Conservation (phyloP, 148 eudicot genomes). For the Fagopyrum homotropicum region DNA sequence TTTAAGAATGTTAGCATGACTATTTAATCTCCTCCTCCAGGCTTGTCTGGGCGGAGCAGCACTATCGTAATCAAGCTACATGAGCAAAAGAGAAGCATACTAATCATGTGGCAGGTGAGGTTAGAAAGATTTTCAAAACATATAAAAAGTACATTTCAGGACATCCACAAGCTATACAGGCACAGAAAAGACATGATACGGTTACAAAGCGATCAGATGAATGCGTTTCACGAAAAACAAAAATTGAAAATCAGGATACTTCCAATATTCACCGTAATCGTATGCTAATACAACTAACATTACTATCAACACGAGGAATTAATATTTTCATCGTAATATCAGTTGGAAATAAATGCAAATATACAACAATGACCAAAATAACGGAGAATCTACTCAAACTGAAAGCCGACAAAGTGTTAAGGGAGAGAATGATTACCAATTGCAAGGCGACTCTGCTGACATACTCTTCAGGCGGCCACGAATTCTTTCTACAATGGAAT, state of each 20-base stretch:
- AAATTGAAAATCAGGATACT: background rate
- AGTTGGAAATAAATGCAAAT: background rate
- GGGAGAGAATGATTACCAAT: constrained; percentile 39
- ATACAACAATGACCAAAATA: background rate
- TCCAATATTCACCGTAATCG: background rate
- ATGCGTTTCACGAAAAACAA: background rate
- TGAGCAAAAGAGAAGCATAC: constrained; percentile 2
- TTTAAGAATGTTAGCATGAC: constrained; percentile 83
- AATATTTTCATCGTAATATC: background rate
- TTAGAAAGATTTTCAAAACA: background rate
- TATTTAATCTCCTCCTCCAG: constrained; percentile 88
- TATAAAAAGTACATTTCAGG: background rate
- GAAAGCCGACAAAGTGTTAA: background rate
- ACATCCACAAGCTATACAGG: background rate
- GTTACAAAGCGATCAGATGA: background rate
- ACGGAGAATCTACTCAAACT: background rate
- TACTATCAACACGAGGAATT: background rate
- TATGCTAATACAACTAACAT: background rate
- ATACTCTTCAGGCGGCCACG: constrained; percentile 96
- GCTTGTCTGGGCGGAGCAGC: constrained; percentile 93
- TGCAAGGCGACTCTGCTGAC: constrained; percentile 59
- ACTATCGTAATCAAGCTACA: constrained; percentile 86
- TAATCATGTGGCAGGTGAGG: background rate
- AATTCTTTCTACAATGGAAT: constrained; percentile 72
- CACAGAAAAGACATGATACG: background rate